Percentiles rank a stretch among this genome's conserved stretches.
Evolutionary conservation across 1,284 basidiomycete genomes (phyloP).

Genomic region (Naganishia albida): DNA sequence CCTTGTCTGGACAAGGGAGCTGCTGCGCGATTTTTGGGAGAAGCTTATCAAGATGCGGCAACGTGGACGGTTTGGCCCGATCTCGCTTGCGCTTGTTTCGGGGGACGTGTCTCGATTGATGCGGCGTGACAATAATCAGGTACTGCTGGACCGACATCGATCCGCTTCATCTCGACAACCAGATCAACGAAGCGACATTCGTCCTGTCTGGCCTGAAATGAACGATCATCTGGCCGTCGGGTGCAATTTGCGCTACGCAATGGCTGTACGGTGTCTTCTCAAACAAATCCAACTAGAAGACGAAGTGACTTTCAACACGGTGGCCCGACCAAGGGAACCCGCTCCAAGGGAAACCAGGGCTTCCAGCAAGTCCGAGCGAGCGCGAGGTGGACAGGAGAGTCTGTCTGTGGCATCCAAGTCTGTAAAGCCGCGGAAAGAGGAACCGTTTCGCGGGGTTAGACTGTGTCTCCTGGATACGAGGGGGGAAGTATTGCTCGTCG

Average conservation of each 20-base stretch:
- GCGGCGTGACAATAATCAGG: background rate
- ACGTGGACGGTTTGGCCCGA: slow-evolving; percentile 8
- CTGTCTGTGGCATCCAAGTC: background rate
- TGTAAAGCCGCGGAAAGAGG: slow-evolving; percentile 10
- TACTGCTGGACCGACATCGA: background rate
- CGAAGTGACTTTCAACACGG: background rate
- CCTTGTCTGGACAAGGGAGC: slow-evolving; percentile 27
- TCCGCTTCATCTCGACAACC: background rate
- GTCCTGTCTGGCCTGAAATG: slow-evolving; percentile 37
- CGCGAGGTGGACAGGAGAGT: background rate
- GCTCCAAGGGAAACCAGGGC: background rate
- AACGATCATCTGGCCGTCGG: slow-evolving; percentile 49
- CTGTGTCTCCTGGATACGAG: slow-evolving; percentile 42
- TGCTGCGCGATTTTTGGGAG: slow-evolving; percentile 6
- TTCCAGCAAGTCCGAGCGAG: background rate
- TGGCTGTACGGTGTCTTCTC: slow-evolving; percentile 45
- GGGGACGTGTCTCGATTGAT: background rate
- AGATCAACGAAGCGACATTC: background rate
- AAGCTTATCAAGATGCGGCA: slow-evolving; percentile 15
- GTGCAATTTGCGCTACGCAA: slow-evolving; percentile 40
- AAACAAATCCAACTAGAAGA: slow-evolving; percentile 33
- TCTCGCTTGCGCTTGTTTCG: slow-evolving; percentile 8
- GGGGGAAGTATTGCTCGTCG: slow-evolving; percentile 44
- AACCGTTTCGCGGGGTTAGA: slow-evolving; percentile 38
- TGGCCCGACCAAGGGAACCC: background rate